Evolutionary conservation across 2,329 filamentous ascomycete species (phyloP).

Genomic region (Penicillium sclerotiorum): DNA sequence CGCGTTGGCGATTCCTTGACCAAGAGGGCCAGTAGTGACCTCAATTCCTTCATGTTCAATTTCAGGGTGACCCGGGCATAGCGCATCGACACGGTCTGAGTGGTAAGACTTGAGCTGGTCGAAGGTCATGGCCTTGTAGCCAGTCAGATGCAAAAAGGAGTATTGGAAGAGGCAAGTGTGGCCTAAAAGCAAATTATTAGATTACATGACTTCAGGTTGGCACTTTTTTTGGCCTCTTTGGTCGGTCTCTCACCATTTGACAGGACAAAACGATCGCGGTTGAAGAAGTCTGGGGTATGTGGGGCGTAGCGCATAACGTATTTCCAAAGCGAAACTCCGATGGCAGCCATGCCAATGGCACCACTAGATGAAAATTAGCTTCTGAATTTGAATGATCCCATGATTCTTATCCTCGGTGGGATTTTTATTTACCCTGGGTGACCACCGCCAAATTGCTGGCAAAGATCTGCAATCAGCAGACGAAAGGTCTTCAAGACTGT

Average conservation of each 20-base stretch:
- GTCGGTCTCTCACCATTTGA: constrained; percentile 41
- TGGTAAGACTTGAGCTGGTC: constrained; percentile 40
- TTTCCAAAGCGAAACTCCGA: constrained; percentile 47
- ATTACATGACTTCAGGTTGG: not conserved
- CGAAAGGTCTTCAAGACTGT: constrained; percentile 63
- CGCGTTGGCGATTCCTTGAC: constrained; percentile 63
- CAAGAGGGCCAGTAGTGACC: constrained; percentile 62
- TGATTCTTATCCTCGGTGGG: not conserved
- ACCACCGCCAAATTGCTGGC: constrained; percentile 69
- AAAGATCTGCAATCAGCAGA: constrained; percentile 67
- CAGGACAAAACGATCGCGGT: constrained; percentile 49
- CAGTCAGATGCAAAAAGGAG: constrained; percentile 34
- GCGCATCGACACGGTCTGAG: constrained; percentile 30
- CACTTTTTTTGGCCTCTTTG: too few relatives aligned
- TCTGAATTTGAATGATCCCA: not conserved
- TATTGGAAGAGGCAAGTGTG: constrained; percentile 39
- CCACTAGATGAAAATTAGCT: constrained; percentile 37
- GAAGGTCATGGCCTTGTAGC: constrained; percentile 36
- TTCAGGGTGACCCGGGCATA: constrained; percentile 51
- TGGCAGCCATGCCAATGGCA: constrained; percentile 50
- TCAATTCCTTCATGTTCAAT: constrained; percentile 62
- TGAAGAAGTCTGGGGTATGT: constrained; percentile 42
- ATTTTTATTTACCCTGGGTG: constrained; percentile 60
- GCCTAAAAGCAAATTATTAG: constrained; percentile 47
- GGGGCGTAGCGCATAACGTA: constrained; percentile 49